Evolutionary conservation across 192 early-diverging fungal species (phyloP).

Genomic region (Podila horticola): DNA sequence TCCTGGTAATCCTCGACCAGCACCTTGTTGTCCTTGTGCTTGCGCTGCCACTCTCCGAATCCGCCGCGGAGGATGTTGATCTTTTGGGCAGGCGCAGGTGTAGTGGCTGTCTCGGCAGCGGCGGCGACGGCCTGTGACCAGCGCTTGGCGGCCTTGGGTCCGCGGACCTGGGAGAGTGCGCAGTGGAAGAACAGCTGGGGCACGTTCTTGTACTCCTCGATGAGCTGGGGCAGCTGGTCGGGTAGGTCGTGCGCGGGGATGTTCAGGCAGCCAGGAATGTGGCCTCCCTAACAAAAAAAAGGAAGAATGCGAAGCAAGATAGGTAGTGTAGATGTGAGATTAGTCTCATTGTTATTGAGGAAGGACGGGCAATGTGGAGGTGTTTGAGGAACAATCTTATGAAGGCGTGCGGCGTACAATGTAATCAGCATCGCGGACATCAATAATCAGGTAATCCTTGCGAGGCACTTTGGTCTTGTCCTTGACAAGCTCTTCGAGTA

Average conservation of each 20-base stretch:
- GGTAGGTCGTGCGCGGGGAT: constrained; percentile 73
- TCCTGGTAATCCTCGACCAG: constrained; percentile 70
- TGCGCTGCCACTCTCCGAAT: constrained; percentile 70
- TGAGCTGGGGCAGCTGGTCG: constrained; percentile 51
- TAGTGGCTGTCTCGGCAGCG: constrained; percentile 22
- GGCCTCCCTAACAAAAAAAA: constrained; percentile 72
- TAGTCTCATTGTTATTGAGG: background rate
- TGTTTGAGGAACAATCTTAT: background rate
- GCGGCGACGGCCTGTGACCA: constrained; percentile 62
- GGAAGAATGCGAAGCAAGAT: background rate
- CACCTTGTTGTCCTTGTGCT: constrained; percentile 62
- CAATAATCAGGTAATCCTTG: constrained; percentile 78
- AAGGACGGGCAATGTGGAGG: background rate
- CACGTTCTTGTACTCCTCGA: constrained; percentile 65
- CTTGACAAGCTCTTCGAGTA: constrained; percentile 64
- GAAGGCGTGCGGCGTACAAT: constrained; percentile 38
- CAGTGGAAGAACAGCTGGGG: constrained; percentile 88
- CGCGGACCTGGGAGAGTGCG: constrained; percentile 84
- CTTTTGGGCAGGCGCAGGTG: constrained; percentile 42
- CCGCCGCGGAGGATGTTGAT: constrained; percentile 73
- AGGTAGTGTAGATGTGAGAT: background rate
- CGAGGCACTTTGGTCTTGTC: constrained; percentile 66
- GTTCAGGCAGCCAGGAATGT: constrained; percentile 84
- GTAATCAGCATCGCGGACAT: constrained; percentile 75
- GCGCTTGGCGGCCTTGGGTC: constrained; percentile 76